Conservation (phyloP, 1,139 yeast genomes). For the Saccharomycopsis hybrid region DNA sequence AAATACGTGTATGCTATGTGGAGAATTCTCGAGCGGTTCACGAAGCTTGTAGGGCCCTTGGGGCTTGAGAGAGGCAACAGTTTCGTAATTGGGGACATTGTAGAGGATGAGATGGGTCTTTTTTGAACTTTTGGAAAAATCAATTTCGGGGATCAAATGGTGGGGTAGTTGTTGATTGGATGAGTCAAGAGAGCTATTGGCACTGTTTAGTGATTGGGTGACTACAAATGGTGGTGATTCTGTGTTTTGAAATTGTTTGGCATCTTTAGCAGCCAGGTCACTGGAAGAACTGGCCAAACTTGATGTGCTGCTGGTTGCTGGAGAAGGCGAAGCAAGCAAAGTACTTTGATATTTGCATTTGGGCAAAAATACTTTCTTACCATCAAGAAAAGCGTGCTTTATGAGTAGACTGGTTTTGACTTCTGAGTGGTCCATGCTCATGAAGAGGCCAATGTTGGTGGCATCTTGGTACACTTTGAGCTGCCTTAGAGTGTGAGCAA, state of each 20-base stretch:
- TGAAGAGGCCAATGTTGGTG: slow-evolving; percentile 49
- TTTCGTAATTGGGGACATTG: slow-evolving; percentile 36
- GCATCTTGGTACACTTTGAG: slow-evolving; percentile 40
- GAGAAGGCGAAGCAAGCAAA: not conserved
- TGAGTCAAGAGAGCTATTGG: slow-evolving; percentile 24
- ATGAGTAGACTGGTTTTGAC: slow-evolving; percentile 50
- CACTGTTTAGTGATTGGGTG: not conserved
- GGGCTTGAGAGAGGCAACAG: slow-evolving; percentile 47
- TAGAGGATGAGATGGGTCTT: slow-evolving; percentile 49
- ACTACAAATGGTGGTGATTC: too few relatives aligned
- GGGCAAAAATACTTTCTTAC: slow-evolving; percentile 47
- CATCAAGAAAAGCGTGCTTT: slow-evolving; percentile 38
- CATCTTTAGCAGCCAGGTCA: not conserved
- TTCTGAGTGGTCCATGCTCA: slow-evolving; percentile 64
- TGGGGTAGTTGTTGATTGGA: slow-evolving; percentile 28
- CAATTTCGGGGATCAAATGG: not conserved
- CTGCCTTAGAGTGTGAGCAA: slow-evolving; percentile 30
- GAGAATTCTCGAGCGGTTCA: slow-evolving; percentile 46
- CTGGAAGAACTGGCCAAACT: not conserved
- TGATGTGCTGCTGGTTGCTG: not conserved
- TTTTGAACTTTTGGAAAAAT: slow-evolving; percentile 13
- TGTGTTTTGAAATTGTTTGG: not conserved
- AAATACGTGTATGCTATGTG: slow-evolving; percentile 23
- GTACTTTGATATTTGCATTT: slow-evolving; percentile 29
- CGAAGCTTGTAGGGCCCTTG: slow-evolving; percentile 60